Conservation (phyloP, 2,329 filamentous ascomycete species). For the Pyricularia grisea region DNA sequence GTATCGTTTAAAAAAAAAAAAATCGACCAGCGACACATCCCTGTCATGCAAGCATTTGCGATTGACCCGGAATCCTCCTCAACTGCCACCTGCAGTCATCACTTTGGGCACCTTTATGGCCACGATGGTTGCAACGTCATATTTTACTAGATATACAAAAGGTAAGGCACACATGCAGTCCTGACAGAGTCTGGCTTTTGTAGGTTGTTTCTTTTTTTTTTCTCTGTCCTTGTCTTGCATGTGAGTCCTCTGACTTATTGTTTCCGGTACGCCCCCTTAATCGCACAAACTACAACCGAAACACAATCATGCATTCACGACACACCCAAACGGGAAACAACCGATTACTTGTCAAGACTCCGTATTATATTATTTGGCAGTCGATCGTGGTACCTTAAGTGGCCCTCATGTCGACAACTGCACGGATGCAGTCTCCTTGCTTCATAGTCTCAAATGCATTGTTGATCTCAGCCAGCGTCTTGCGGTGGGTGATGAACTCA, state of each 20-base stretch:
- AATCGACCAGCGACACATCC: neutral
- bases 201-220: too few species aligned
- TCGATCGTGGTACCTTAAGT: neutral
- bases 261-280: neutral
- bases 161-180: too few species aligned
- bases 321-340: neutral
- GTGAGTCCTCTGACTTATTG: too few species aligned
- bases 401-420: slow-evolving; percentile 63
- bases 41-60: neutral
- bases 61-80: neutral
- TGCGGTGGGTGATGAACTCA: slow-evolving; percentile 97
- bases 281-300: neutral
- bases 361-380: neutral
- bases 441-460: slow-evolving; percentile 86
- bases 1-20: too few species aligned
- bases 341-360: neutral
- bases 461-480: slow-evolving; percentile 77
- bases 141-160: neutral
- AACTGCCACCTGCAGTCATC: neutral
- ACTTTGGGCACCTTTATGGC: neutral
- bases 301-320: neutral
- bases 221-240: too few species aligned
- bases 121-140: neutral
- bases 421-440: slow-evolving; percentile 91
- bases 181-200: too few species aligned